phyloP scores from a whole-genome alignment of 2,329 filamentous ascomycete genomes.

The Tolypocladium pustulatum region DNA sequence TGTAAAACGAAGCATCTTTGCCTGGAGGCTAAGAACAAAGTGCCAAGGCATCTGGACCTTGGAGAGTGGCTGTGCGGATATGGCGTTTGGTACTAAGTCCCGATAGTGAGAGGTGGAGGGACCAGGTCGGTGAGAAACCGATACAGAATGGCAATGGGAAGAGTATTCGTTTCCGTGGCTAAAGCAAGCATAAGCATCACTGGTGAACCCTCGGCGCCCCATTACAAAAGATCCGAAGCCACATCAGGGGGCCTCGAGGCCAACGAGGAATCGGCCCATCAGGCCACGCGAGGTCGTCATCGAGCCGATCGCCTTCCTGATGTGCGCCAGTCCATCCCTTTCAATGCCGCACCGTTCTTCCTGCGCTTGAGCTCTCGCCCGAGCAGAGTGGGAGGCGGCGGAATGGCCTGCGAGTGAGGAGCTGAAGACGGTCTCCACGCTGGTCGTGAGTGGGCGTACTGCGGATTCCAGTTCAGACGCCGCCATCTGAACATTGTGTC shows the following conservation, averaged over 20 bases:
- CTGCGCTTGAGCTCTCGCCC: not conserved
- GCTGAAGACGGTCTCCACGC: not conserved
- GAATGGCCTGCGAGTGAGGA: not conserved
- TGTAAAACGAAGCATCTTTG: no score
- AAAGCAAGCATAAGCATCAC: not conserved
- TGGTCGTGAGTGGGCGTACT: not conserved
- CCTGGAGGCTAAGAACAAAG: no score
- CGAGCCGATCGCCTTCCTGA: not conserved
- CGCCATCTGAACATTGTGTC: not conserved
- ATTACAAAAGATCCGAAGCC: no score
- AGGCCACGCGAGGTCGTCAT: not conserved
- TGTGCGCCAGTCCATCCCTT: not conserved
- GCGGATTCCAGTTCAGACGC: not conserved
- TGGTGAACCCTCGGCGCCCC: no score
- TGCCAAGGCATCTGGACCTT: no score
- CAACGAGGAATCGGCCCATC: no score
- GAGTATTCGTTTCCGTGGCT: not conserved
- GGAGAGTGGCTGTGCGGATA: no score
- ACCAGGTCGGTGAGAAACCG: no score
- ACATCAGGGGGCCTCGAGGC: no score
- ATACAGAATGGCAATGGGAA: not conserved
- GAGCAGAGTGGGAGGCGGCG: not conserved
- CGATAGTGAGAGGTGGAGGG: no score
- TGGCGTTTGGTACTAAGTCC: no score
- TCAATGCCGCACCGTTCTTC: not conserved